Evolutionary conservation across 202 grass and related monocot genomes (phyloP).

Genomic region (Saccharum hybrid): DNA sequence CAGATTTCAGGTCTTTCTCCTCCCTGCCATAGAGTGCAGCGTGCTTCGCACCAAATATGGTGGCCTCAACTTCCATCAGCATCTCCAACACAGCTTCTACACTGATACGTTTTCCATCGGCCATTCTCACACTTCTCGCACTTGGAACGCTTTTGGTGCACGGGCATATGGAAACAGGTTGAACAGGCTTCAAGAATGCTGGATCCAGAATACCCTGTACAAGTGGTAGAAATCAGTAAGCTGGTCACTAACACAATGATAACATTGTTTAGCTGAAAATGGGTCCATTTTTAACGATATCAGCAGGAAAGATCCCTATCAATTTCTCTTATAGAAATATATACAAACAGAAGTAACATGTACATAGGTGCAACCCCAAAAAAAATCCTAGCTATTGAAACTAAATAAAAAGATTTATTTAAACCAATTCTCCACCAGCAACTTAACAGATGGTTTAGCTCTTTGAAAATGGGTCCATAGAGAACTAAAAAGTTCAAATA

Average conservation of each 20-base stretch:
- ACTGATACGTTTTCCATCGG: not conserved
- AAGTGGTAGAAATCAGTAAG: conserved; percentile 20
- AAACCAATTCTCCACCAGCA: not conserved
- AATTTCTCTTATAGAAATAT: not conserved
- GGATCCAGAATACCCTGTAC: conserved; percentile 51
- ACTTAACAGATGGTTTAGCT: not conserved
- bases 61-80: not conserved
- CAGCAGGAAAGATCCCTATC: not conserved
- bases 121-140: fast-evolving
- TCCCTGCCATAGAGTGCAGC: not conserved
- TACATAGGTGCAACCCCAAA: not conserved
- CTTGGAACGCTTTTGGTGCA: not conserved
- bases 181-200: conserved; percentile 43
- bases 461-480: not conserved
- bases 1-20: not conserved
- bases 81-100: not conserved
- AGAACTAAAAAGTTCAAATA: not conserved
- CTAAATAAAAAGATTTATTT: conserved; percentile 1
- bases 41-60: not conserved
- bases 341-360: not conserved
- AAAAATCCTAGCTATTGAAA: not conserved
- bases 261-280: conserved; percentile 14
- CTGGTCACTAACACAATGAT: not conserved
- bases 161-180: not conserved
- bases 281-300: not conserved